Conservation (phyloP, 176 grass and related monocot species). For the Aegilops umbellulata region DNA sequence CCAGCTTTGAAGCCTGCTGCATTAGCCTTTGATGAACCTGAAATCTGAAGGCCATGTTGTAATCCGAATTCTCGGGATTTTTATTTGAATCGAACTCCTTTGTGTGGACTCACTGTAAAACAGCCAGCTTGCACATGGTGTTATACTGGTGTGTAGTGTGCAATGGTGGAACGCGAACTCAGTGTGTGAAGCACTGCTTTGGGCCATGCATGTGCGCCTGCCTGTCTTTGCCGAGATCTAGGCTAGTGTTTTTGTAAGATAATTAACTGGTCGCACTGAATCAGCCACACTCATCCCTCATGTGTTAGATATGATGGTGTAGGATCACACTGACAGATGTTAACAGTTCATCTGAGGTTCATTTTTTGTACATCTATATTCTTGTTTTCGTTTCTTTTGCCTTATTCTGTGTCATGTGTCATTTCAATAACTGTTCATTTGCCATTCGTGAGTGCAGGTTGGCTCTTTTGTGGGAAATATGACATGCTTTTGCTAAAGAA, state of each 20-base stretch:
- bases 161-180: background rate
- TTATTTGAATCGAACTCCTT: background rate
- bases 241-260: background rate
- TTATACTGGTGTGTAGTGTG: background rate
- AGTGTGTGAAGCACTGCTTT: background rate
- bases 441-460: background rate
- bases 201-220: background rate
- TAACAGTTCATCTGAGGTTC: background rate
- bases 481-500: background rate
- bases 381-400: background rate
- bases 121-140: background rate
- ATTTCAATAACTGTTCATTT: background rate
- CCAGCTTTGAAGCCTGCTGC: conserved; percentile 24
- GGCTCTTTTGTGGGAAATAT: background rate
- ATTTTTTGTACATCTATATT: background rate
- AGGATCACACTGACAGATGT: background rate
- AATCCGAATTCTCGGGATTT: background rate
- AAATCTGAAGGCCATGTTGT: background rate
- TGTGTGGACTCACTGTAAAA: background rate
- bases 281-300: background rate
- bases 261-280: background rate
- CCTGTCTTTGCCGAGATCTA: background rate
- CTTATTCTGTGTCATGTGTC: background rate
- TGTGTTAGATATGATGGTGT: background rate
- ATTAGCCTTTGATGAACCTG: background rate